A percentile compares a stretch with the other conserved stretches of the same genome.
Conservation (phyloP, 2,329 filamentous ascomycete genomes). For the Fusarium pseudonygamai region DNA sequence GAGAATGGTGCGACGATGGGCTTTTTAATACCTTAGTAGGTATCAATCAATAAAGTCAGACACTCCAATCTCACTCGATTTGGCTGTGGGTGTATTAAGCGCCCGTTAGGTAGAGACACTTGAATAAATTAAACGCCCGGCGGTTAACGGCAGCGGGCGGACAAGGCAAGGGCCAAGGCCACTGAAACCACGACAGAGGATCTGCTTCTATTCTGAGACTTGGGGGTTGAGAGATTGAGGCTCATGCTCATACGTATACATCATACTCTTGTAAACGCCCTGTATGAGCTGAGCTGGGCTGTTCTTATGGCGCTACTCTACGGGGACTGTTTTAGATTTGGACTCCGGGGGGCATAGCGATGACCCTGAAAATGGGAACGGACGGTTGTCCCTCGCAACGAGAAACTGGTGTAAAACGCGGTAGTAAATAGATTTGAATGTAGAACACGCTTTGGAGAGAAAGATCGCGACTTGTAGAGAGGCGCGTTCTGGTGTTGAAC, state of each 20-base stretch:
- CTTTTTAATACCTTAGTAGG: constrained; percentile 20
- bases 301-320: background rate
- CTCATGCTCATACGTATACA: background rate
- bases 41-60: background rate
- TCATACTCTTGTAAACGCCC: background rate
- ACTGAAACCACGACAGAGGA: constrained; percentile 28
- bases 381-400: constrained; percentile 29
- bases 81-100: constrained; percentile 17
- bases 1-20: constrained; percentile 33
- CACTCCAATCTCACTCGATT: background rate
- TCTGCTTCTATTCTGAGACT: constrained; percentile 36
- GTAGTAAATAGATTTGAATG: constrained; percentile 18
- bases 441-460: constrained; percentile 17
- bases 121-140: constrained; percentile 31
- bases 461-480: constrained; percentile 7
- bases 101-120: constrained; percentile 17
- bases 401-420: constrained; percentile 14
- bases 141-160: constrained; percentile 21
- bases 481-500: constrained; percentile 17
- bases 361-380: constrained; percentile 34
- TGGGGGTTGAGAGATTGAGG: background rate
- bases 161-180: constrained; percentile 21
- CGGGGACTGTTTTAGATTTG: constrained; percentile 11
- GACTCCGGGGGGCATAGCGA: constrained; percentile 8
- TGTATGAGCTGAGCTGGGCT: background rate